These are phyloP conservation scores for Exobasidium cylindrosporum DNA, from an alignment of 1,284 basidiomycete genomes.

Conservation along the genomic window DNA sequence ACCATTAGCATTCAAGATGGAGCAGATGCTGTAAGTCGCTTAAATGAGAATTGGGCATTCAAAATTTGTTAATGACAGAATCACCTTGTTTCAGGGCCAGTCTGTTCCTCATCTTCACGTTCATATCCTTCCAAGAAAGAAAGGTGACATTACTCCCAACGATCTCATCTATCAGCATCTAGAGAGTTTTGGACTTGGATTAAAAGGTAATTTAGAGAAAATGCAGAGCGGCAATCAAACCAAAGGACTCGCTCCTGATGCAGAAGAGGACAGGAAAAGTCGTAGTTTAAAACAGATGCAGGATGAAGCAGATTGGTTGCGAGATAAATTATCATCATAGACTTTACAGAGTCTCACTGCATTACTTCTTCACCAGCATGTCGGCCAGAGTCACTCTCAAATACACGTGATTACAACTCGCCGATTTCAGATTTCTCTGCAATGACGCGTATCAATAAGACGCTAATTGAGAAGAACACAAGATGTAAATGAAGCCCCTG, in stretches of 20 bases:
- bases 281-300: not conserved
- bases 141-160: slow-evolving; percentile 46
- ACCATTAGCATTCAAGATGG: slow-evolving; percentile 52
- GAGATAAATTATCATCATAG: no score
- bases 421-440: no score
- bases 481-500: no score
- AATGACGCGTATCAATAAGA: no score
- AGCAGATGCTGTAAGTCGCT: slow-evolving; percentile 25
- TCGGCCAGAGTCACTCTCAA: no score
- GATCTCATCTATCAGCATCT: slow-evolving; percentile 43
- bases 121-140: slow-evolving; percentile 48
- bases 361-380: no score
- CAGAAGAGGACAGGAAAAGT: not conserved
- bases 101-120: slow-evolving; percentile 51
- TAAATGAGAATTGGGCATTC: not conserved
- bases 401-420: no score
- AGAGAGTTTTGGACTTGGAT: slow-evolving; percentile 13
- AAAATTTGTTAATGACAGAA: not conserved
- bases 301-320: slow-evolving; percentile 1
- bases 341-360: no score
- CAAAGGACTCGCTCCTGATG: not conserved
- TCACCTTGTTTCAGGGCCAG: slow-evolving; percentile 21
- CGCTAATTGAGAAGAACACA: no score
- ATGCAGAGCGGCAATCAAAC: not conserved
- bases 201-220: not conserved